Base-by-base conservation (phyloP, 202 grass and related monocot species). In the Miscanthus sacchariflorus region DNA sequence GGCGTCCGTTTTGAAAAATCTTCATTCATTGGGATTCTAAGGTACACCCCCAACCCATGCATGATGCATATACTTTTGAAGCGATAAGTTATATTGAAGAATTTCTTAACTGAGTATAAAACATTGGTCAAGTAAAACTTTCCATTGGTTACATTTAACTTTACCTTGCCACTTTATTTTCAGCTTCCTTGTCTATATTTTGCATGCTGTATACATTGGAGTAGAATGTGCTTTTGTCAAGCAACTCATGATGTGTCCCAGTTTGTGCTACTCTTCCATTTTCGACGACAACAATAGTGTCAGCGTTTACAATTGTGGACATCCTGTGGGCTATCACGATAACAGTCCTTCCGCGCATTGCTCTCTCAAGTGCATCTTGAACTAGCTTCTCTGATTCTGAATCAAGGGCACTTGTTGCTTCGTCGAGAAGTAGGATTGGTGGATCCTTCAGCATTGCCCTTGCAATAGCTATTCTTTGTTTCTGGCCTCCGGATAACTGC, bases 391-490 rank as follows among this genome's bases (percentile, higher is more conserved):
- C 93, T 13, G 93, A 95, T 87, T 90, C 93, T 27, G 86, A 92
- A 87, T 95, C 93, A 63, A 95, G 93, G 6, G 93, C 93, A 74
- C 93, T 92, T 72, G 93, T 95, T 43, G 93, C 88, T 89, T 95
- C 93, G 38, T 95, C 93, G 5, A 95, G 93, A 59, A 95, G 88
- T 73, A 95, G 85, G 70, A 95, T 95, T 8, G 88, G 88, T 36
- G 93, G 88, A 77, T 95, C 80, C 70, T 92, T 95, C 6, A 95
- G 75, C 23, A 95, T 89, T 40, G 90, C 90, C 75, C 93, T 83
- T 81, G 93, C 90, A 23, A 95, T 95, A 0, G 90, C 93, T 84
- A 95, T 90, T 74, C 93, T 83, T 71, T 95, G 93, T 61, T 95
- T 95, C 64, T 95, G 93, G 3, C 93, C 93, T 70, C 90, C 93